These are phyloP conservation scores for Backusella macrospora DNA, from an alignment of 192 early-diverging fungal species.

Conservation along the genomic window DNA sequence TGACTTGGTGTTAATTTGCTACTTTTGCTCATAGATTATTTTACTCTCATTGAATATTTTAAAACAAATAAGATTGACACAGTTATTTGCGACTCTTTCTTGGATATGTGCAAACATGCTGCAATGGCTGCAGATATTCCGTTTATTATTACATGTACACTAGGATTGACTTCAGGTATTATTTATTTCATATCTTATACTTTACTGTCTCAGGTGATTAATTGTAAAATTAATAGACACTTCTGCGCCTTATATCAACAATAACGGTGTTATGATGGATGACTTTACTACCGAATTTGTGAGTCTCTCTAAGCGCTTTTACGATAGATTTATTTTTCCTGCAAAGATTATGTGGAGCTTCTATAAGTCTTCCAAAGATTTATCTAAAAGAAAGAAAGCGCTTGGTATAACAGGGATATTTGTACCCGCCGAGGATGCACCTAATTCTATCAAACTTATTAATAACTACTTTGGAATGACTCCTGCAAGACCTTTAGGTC, in stretches of 20 bases:
- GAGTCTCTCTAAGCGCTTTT: conserved; percentile 18
- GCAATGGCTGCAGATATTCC: conserved; percentile 22
- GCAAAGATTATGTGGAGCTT: background rate
- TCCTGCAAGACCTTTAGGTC: conserved; percentile 27
- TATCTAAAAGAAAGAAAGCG: background rate
- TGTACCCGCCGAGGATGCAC: background rate
- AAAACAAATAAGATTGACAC: conserved; percentile 1
- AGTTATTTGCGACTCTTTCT: conserved; percentile 29
- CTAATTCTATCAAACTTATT: conserved; percentile 18
- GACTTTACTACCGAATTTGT: conserved; percentile 11
- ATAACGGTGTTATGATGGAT: background rate
- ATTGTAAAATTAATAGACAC: conserved; percentile 12
- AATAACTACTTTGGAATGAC: conserved; percentile 33
- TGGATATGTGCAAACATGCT: conserved; percentile 18
- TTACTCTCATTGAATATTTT: background rate
- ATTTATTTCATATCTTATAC: background rate
- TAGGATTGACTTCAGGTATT: conserved; percentile 24
- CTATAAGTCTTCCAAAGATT: conserved; percentile 6
- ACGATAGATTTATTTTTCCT: conserved; percentile 11
- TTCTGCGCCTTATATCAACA: conserved; percentile 22
- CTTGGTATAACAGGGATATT: background rate
- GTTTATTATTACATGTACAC: conserved; percentile 27
- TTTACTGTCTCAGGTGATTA: background rate
- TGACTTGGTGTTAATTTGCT: background rate
- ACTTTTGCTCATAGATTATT: background rate